phyloP scores from a whole-genome alignment of 2,329 filamentous ascomycete species.

The Capronia americana region DNA sequence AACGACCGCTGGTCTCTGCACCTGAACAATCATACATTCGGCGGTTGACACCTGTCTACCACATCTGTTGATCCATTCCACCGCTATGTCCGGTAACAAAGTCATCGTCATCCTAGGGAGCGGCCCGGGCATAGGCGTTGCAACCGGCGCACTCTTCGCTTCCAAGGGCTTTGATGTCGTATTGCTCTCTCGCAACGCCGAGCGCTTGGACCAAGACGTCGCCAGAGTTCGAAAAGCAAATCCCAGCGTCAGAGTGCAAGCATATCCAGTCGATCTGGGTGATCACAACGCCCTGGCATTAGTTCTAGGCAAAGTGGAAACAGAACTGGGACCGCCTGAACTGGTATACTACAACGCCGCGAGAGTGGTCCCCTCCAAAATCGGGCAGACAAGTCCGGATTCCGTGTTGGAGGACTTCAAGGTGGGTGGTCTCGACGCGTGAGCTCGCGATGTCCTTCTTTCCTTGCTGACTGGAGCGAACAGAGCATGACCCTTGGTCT shows the following conservation, averaged over 20 bases:
- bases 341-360: constrained; percentile 34
- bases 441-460: not conserved
- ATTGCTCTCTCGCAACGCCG: constrained; percentile 27
- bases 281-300: constrained; percentile 25
- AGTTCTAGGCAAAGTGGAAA: constrained; percentile 21
- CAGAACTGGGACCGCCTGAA: constrained; percentile 27
- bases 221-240: constrained; percentile 16
- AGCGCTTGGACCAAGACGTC: constrained; percentile 26
- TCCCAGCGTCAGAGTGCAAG: constrained; percentile 22
- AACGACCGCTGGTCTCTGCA: not conserved
- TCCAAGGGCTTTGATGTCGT: constrained; percentile 29
- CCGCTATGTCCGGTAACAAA: constrained; percentile 20
- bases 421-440: not conserved
- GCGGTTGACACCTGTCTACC: not conserved
- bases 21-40: not conserved
- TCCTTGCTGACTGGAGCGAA: constrained; percentile 2
- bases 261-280: constrained; percentile 27
- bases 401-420: constrained; percentile 33
- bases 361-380: constrained; percentile 20
- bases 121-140: constrained; percentile 30
- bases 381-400: constrained; percentile 22
- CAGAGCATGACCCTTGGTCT: constrained; percentile 33
- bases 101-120: constrained; percentile 29
- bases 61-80: not conserved
- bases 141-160: constrained; percentile 27